phyloP scores from a whole-genome alignment of 2,329 filamentous ascomycete species.

The Cladophialophora immunda region DNA sequence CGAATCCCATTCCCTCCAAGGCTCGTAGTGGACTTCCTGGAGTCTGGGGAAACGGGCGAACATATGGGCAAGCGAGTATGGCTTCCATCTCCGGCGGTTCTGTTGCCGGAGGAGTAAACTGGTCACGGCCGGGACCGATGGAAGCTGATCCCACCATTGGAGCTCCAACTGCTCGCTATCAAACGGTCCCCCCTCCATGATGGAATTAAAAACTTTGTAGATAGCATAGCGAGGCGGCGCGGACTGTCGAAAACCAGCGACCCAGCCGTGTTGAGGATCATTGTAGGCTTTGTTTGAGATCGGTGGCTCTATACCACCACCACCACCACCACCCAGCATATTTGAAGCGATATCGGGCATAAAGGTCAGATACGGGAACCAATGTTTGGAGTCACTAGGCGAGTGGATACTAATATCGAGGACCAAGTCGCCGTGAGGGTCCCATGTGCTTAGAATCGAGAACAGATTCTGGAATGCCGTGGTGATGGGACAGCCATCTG shows the following conservation, averaged over 20 bases:
- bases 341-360: conserved; percentile 41
- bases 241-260: conserved; percentile 16
- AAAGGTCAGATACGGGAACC: conserved; percentile 43
- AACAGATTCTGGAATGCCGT: conserved; percentile 45
- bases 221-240: conserved; percentile 23
- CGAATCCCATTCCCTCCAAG: conserved; percentile 44
- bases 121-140: conserved; percentile 47
- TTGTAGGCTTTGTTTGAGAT: no score
- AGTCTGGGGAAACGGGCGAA: conserved; percentile 48
- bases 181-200: conserved; percentile 24
- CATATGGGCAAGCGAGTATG: conserved; percentile 45
- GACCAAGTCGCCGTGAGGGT: conserved; percentile 40
- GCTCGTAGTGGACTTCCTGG: conserved; percentile 51
- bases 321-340: not conserved
- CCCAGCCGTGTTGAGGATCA: no score
- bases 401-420: conserved; percentile 48
- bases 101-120: conserved; percentile 51
- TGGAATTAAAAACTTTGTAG: conserved; percentile 17
- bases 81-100: conserved; percentile 49
- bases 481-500: conserved; percentile 24
- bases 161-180: conserved; percentile 15
- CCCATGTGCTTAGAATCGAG: conserved; percentile 44
- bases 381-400: conserved; percentile 45
- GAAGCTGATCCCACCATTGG: conserved; percentile 40
- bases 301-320: conserved; percentile 22